Evolutionary conservation across 1,284 basidiomycete genomes (phyloP), one percentile per base, ranked within the genome.

Genomic region (Microbotryum saponariae): DNA sequence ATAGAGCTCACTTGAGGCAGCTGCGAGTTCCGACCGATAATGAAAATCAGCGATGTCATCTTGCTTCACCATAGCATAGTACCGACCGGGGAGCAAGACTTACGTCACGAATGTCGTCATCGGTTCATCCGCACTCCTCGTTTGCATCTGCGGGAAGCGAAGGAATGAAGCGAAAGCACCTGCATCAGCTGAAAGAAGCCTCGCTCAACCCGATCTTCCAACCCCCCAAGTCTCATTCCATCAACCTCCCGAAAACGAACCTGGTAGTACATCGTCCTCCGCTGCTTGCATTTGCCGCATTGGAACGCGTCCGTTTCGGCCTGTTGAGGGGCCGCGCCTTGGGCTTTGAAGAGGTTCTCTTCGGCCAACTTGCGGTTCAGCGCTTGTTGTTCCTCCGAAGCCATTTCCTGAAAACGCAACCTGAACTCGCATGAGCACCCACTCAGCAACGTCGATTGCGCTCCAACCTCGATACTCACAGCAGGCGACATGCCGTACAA

Each of bases 231-330:
- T 3, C 27, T 6, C 27, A 27, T 25, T 51, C 27, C 20, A 37
- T 51, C 33, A 27, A 20, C 8, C 23, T 60, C 2, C 4, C 18
- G 6, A 49, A 54, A 51, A 52, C 60, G 44, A 42, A 67, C 63
- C 78, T 94, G 92, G 71, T 91, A 88, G 74, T 96, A 96, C 53
- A 88, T 84, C 71, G 89, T 91, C 78, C 91, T 90, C 70, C 89
- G 79, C 84, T 89, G 70, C n/a, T 69, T 61, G 65, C 94, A 99
- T 71, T 89, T 83, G 21, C 84, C 82, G 73, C 96, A 99, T 75
- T 97, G 91, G 87, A 99, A 99, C 1, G 91, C 91, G 70, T 94
- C 91, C 0, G 96, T 99, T 76, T 98, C 94, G 18, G 94, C 93
- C 76, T 80, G 76, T 58, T 77, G 75, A 67, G 93, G 88, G 18